A percentile compares a stretch with the other conserved stretches of the same genome.
phyloP scores from a whole-genome alignment of 2,329 filamentous ascomycete species.

The Fusarium setosum region DNA sequence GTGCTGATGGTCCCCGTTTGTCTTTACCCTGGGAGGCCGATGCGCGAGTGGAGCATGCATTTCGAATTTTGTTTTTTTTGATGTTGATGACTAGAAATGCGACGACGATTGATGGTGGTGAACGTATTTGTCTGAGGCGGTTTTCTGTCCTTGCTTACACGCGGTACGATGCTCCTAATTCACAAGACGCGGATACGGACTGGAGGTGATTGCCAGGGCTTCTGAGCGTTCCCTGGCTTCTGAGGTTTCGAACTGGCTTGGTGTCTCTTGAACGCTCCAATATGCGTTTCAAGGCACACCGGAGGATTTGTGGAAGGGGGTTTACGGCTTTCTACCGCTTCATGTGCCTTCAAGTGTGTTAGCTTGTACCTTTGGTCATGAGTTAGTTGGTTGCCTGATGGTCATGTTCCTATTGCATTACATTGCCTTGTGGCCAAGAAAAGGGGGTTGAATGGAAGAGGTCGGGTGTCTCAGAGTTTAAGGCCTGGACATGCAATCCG shows the following conservation, averaged over 20 bases:
- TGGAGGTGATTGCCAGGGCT: background rate
- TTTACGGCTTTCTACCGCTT: background rate
- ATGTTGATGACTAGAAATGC: constrained; percentile 30
- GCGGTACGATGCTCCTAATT: background rate
- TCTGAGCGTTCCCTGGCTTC: background rate
- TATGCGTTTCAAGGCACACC: constrained; percentile 4
- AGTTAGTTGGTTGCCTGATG: background rate
- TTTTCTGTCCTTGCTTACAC: background rate
- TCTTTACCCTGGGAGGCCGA: background rate
- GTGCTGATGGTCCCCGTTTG: background rate
- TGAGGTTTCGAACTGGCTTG: background rate
- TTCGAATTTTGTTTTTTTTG: constrained; percentile 11
- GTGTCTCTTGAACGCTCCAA: background rate
- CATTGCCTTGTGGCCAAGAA: background rate
- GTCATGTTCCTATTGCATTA: background rate
- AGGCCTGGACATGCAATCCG: no score
- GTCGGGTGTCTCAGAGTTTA: background rate
- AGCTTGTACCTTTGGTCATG: constrained; percentile 14
- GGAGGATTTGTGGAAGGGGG: background rate
- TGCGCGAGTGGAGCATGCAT: background rate
- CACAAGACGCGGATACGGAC: background rate
- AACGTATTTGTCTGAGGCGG: constrained; percentile 3
- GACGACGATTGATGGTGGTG: constrained; percentile 23
- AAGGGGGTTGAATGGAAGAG: background rate
- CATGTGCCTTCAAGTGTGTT: constrained; percentile 18